These are phyloP conservation scores for Secale cereale DNA, from an alignment of 176 grass and related monocot species.

Conservation along the genomic window DNA sequence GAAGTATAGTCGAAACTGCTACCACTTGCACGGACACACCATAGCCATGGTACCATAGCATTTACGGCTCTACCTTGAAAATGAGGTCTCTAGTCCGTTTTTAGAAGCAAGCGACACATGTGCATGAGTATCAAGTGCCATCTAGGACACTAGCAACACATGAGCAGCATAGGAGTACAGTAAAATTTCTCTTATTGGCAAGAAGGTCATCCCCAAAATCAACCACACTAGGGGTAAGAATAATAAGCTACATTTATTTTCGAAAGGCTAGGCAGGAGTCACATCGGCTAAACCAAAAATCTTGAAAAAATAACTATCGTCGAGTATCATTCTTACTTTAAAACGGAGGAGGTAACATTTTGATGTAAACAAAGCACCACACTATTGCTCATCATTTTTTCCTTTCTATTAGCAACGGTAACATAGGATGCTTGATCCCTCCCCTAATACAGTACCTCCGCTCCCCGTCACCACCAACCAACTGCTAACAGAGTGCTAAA, in stretches of 20 bases:
- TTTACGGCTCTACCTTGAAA: neutral
- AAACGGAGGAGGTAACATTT: too few species aligned
- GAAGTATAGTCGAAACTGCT: neutral
- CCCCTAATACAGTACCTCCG: neutral
- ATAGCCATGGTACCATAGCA: neutral
- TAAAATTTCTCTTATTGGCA: neutral
- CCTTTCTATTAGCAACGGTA: too few species aligned
- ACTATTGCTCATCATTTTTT: too few species aligned
- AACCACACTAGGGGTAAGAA: neutral
- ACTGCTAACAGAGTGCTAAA: constrained; percentile 9
- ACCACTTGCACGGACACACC: neutral
- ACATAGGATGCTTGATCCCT: too few species aligned
- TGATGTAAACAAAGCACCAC: too few species aligned
- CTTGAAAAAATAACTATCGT: too few species aligned
- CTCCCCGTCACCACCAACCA: constrained; percentile 7
- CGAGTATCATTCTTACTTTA: too few species aligned
- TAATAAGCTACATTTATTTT: too few species aligned
- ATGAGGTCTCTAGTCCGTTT: neutral
- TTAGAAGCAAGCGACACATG: neutral
- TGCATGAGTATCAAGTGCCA: neutral
- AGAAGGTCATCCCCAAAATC: neutral
- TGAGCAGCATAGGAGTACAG: too few species aligned
- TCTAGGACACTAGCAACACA: too few species aligned
- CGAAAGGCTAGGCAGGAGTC: too few species aligned
- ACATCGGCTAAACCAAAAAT: too few species aligned